Conservation (phyloP, 495 filamentous ascomycete genomes). For the Elasticomyces elasticus region DNA sequence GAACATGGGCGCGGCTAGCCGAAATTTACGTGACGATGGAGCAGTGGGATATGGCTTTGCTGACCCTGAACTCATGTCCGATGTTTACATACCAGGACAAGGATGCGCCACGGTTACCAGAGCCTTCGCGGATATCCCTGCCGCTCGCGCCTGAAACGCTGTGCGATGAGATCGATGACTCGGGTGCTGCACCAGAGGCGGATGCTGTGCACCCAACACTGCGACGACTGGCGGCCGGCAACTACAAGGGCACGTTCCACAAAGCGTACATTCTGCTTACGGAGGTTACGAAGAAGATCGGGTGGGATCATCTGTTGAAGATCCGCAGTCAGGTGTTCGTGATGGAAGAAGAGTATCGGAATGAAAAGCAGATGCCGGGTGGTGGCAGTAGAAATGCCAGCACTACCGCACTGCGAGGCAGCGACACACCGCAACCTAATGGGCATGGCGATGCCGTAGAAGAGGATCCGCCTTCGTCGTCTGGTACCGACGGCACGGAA, state of each 20-base stretch:
- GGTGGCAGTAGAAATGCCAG: constrained; percentile 59
- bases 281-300: constrained; percentile 88
- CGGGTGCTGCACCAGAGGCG: constrained; percentile 56
- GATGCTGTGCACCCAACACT: constrained; percentile 83
- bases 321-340: constrained; percentile 95
- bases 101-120: constrained; percentile 86
- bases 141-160: constrained; percentile 82
- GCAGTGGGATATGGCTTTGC: constrained; percentile 83
- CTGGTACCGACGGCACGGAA: neutral
- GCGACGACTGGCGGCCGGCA: constrained; percentile 73
- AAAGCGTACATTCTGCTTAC: constrained; percentile 91
- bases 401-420: constrained; percentile 61
- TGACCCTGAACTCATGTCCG: constrained; percentile 96
- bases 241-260: constrained; percentile 87
- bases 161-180: constrained; percentile 91
- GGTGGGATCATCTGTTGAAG: constrained; percentile 91
- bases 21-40: constrained; percentile 88
- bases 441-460: constrained; percentile 41
- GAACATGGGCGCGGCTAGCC: constrained; percentile 87
- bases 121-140: constrained; percentile 73
- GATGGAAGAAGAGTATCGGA: constrained; percentile 97
- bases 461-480: constrained; percentile 22
- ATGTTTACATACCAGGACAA: constrained; percentile 99
- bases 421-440: constrained; percentile 52
- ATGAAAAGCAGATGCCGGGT: constrained; percentile 63